Base-by-base conservation (phyloP, 2,329 filamentous ascomycete species). In the Penicillium sclerotiorum region DNA sequence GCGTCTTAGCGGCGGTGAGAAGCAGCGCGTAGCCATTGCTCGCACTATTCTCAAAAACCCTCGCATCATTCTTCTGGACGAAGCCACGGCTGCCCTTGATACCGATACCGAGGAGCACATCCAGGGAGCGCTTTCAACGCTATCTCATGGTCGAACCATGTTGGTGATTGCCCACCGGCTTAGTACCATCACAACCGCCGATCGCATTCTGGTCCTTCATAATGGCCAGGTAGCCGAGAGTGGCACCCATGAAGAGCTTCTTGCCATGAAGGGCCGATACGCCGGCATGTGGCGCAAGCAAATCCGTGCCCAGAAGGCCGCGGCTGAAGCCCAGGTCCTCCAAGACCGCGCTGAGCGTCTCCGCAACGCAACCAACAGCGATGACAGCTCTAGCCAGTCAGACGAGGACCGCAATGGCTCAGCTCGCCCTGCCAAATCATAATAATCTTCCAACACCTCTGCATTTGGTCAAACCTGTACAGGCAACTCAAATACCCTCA, bases 81-180 rank as follows among this genome's bases (percentile, higher is more conserved):
- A 96, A 72, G 92, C 92, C 11, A 96, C 91, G 1, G 93, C 92
- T 27, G 91, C 92, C 8, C 78, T 96, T 23, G 92, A 96, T 67
- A 91, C 90, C 0, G 89, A 94, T 58, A 96, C 92, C 0, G 92
- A 96, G 70, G 89, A 95, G 69, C 88, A 95, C 66, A 96, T 96
- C 52, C 92, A 96, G 71, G 83, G 87, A 51, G 91, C 92, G 28
- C 82, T 99, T 25, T 86, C 86, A 50, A 90, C 83, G 12, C 83
- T 97, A 39, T 89, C 90, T 13, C 80, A 87, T 59, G 92, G 91
- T 42, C 88, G 94, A 39, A 99, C 94, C 1, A 87, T 96, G 76
- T 83, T 99, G 53, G 91, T 97, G 44, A 97, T 99, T 74, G 94
- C 94, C 45, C 90, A 95, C 71, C 87, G 90, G 46, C 76, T 96